Evolutionary conservation across 352 stramenopile species (phyloP), one percentile per base, ranked within the genome.

Genomic region (Globisporangium viniferum): DNA sequence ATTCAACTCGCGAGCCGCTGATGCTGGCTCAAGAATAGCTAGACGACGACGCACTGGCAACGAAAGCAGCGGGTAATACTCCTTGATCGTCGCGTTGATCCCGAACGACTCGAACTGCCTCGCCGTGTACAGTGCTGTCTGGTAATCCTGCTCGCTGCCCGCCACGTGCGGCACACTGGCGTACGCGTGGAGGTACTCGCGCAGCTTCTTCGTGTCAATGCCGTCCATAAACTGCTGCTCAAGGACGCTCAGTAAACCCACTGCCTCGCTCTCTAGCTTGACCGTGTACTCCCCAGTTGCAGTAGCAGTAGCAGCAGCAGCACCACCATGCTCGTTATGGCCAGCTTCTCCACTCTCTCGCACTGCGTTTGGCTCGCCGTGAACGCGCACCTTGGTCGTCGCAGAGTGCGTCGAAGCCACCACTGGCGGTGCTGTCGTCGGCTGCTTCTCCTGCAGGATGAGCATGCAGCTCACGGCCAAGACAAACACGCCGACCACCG

Each of bases 31-130:
- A 15, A 91, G 53, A 59, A 90, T 86, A 5, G 82, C 74, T 24
- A 87, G 44, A 18, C 66, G 74, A 5, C 78, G 75, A 18, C 73
- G 71, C 2, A 86, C 66, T 0, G 90, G 90, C 39, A 79, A 74
- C 1, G 85, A 94, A 10, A 97, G 73, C 36, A 93, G 67, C 24
- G 82, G 79, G 55, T 41, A 41, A 31, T 66, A 66, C 44, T 66
- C 60, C n/a, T 33, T 44, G 44, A 66, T 66, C 5, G 18, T 58
- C 20, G 44, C 60, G 20, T 58, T 56, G 49, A 94, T 72, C 5
- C 86, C 86, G 49, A 77, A 82, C n/a, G 69, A 39, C n/a, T 70
- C 72, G 41, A 75, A 72, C 67, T 75, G 53, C 22, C 71, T 15
- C 22, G 59, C 59, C 3, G 75, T 81, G 73, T 78, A 81, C 57